A percentile compares a stretch with the other conserved stretches of the same genome.
Conservation (phyloP, 2,329 filamentous ascomycete genomes). For the Cryphonectria parasitica region DNA sequence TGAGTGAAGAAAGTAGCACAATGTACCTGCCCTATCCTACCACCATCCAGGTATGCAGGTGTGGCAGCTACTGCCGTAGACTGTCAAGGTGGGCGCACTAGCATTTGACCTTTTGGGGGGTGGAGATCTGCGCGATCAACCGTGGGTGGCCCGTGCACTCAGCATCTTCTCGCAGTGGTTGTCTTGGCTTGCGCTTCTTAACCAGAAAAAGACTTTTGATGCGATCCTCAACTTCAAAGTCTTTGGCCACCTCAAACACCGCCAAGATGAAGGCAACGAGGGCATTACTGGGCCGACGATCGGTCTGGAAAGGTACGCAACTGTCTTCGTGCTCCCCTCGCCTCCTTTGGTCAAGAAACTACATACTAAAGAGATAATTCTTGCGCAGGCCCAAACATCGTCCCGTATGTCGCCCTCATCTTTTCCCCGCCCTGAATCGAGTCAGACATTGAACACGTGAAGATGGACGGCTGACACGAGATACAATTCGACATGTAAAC, state of each 20-base stretch:
- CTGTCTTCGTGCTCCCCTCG: background rate
- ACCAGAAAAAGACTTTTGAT: background rate
- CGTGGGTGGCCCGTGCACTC: background rate
- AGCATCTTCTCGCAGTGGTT: background rate
- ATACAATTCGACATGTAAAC: background rate
- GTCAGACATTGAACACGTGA: conserved; percentile 5
- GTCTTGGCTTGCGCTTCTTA: background rate
- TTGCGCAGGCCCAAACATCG: conserved; percentile 68
- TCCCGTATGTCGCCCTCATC: conserved; percentile 39
- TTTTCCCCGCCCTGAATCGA: conserved; percentile 8
- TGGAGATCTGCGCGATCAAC: background rate
- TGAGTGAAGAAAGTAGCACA: background rate
- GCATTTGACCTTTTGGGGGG: no score
- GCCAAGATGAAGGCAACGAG: conserved; percentile 43
- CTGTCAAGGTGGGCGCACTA: no score
- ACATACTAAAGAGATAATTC: conserved; percentile 4
- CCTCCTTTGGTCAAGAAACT: no score
- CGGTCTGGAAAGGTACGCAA: conserved; percentile 28
- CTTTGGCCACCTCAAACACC: conserved; percentile 10
- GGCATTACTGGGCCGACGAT: conserved; percentile 37
- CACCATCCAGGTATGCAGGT: no score
- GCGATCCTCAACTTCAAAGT: background rate
- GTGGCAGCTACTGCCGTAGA: no score
- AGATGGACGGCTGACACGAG: background rate
- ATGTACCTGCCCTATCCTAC: no score